Evolutionary conservation across 768 basidiomycete genomes (phyloP).

Genomic region (Dictyophora rubrovolvata): DNA sequence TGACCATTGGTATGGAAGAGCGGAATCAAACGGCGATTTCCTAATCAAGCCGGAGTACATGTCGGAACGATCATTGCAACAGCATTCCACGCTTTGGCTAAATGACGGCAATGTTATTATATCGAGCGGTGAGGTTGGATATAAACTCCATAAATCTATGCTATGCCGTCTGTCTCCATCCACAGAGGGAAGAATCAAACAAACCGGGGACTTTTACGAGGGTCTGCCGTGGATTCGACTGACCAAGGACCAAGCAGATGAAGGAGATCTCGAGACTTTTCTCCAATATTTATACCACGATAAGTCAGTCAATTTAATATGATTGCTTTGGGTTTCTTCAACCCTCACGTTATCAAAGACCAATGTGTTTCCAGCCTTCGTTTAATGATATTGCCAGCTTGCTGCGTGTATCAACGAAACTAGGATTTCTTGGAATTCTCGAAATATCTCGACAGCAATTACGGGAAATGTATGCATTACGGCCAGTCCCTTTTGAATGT

Average conservation of each 20-base stretch:
- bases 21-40: not conserved
- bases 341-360: conserved; percentile 25
- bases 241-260: conserved; percentile 24
- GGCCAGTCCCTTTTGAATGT: conserved; percentile 29
- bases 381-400: conserved; percentile 42
- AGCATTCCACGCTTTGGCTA: not conserved
- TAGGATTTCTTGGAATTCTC: conserved; percentile 50
- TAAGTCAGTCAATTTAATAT: conserved; percentile 26
- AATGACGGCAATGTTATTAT: conserved; percentile 4
- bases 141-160: conserved; percentile 6
- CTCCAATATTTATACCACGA: conserved; percentile 63
- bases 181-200: conserved; percentile 1
- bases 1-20: not conserved
- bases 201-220: conserved; percentile 2
- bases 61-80: not conserved
- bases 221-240: conserved; percentile 25
- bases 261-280: conserved; percentile 43
- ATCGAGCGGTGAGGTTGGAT: not conserved
- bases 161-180: not conserved
- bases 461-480: conserved; percentile 37
- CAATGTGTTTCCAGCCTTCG: conserved; percentile 32
- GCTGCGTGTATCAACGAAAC: conserved; percentile 48
- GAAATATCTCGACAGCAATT: conserved; percentile 33
- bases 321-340: conserved; percentile 5
- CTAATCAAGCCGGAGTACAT: not conserved